Percentiles rank a stretch among this genome's conserved stretches.
phyloP scores from a whole-genome alignment of 768 basidiomycete species.

The Hericium coralloides region DNA sequence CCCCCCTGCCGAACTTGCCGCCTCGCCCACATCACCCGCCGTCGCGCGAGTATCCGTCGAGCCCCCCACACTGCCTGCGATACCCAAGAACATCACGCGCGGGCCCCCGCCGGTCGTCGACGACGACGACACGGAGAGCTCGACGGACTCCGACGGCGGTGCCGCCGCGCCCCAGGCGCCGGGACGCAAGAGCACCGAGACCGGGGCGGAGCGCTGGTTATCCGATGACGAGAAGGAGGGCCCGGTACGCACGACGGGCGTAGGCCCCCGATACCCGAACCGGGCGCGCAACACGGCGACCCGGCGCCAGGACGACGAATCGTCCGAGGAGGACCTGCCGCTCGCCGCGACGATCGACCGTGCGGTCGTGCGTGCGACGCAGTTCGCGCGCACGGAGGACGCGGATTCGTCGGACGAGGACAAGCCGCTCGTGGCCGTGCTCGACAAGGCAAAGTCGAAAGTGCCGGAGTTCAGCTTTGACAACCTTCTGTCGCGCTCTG shows the following conservation, averaged over 20 bases:
- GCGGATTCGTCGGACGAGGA: constrained; percentile 55
- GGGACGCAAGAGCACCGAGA: constrained; percentile 8
- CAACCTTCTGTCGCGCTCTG: constrained; percentile 16
- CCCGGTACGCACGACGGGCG: constrained; percentile 49
- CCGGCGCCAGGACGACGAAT: constrained; percentile 27
- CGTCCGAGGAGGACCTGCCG: constrained; percentile 78
- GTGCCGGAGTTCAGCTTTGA: constrained; percentile 37
- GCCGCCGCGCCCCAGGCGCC: constrained; percentile 5
- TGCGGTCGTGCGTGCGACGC: constrained; percentile 37
- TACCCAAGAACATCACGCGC: constrained; percentile 25
- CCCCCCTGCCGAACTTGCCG: constrained; percentile 1
- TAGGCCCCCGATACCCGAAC: constrained; percentile 43
- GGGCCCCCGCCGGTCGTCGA: constrained; percentile 24
- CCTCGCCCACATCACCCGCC: background rate
- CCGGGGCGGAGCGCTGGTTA: constrained; percentile 14
- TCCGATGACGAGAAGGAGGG: constrained; percentile 57
- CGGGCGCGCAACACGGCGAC: constrained; percentile 12
- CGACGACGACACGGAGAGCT: constrained; percentile 42
- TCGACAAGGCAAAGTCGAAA: constrained; percentile 37
- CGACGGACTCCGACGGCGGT: constrained; percentile 39
- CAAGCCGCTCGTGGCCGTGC: constrained; percentile 54
- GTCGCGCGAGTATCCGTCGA: constrained; percentile 7
- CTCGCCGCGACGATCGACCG: constrained; percentile 55
- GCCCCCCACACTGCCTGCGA: constrained; percentile 25
- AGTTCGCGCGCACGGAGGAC: constrained; percentile 17